Base-by-base conservation (phyloP, 2,329 filamentous ascomycete species). In the Fusarium kyushuense region DNA sequence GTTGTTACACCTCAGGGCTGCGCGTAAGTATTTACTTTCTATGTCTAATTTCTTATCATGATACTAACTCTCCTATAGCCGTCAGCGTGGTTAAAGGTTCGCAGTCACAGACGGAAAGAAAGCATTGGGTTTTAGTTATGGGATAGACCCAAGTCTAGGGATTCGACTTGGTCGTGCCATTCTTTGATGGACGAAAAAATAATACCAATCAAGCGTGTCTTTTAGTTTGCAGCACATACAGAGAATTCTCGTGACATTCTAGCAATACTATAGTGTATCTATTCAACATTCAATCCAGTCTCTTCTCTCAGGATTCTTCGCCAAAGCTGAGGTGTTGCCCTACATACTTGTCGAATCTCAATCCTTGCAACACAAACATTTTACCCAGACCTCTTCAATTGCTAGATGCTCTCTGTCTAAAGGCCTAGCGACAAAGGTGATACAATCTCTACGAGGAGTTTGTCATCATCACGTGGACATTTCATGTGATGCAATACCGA, bases 1-100 rank as follows among this genome's bases (percentile, higher is more conserved):
- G 84, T 86, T 19, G 80, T 82, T 7, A 88, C 86, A 32, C 85
- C 86, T 6, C 78, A 81, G 54, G 86, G 86, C 33, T 89, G 86
- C 83, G 86, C 80, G 86, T 88, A 74, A 69, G 85, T 80, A 16
- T 42, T n/a, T 6, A 2, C 35, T 30, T 11, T 7, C 11, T 25
- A 45, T 13, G 11, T 23, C n/a, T 27, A 11, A 29, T 10, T 59
- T 14, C 33, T 33, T 25, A 16, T n/a, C 11, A 25, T 29, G 19
- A 32, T 36, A 40, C 53, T 67, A 17, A 67, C 45, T 21, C 19
- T 53, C 23, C 16, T 3, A 33, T 29, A 72, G 70, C 23, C 70
- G 70, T 25, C 61, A 58, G 55, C 70, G 70, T 38, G 65, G 68
- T 17, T 72, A 58, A 49, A 25, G 8, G n/a, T 13, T 42, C n/a